Evolutionary conservation across 176 grass and related monocot genomes (phyloP), one percentile per base, ranked within the genome.

Genomic region (Panicum miliaceum): DNA sequence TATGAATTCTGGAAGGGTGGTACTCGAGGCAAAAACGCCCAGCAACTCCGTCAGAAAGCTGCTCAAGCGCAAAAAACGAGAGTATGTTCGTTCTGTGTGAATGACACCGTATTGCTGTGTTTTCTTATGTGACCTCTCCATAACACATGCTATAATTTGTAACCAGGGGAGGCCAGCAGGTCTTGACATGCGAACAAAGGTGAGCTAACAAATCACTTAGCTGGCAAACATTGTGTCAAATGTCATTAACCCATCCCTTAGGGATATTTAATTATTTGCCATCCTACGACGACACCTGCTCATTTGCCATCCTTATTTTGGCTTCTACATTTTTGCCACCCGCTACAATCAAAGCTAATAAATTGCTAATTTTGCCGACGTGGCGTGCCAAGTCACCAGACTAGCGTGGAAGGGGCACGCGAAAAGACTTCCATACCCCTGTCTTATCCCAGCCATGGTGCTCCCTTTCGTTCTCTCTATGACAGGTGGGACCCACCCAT

Each of bases 121-220:
- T 59, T 84, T 14, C 74, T 65, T 86, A 36, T 53, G 11, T 62
- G 6, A 12, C 72, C 57, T 77, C 8, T 46, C 19, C 19, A 2
- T 76, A 65, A 81, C 76, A 5, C 58, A 7, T 81, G 14, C 16
- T 42, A 9, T 86, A 48, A 82, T 52, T 57, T 77, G 53, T 72
- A 70, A 85, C 57, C 84, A 91, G 86, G 84, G 74, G 54, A 86
- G 60, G 51, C 19, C 71, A 58, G 13, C 59, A 70, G 78, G 86
- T 25, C 88, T 89, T 16, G 90, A 90, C 29, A 87, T 74, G 80
- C 81, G 84, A 72, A 87, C 84, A 84, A 79, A 87, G 89, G 84
- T 90, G 35, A 87, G 89, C 41, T 83, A 60, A 83, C 22, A 62
- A 62, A 90, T 42, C 58, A 42, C 68, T 80, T 51, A 40, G 38